Conservation (phyloP, 2,329 filamentous ascomycete species). For the Talaromyces sp. region DNA sequence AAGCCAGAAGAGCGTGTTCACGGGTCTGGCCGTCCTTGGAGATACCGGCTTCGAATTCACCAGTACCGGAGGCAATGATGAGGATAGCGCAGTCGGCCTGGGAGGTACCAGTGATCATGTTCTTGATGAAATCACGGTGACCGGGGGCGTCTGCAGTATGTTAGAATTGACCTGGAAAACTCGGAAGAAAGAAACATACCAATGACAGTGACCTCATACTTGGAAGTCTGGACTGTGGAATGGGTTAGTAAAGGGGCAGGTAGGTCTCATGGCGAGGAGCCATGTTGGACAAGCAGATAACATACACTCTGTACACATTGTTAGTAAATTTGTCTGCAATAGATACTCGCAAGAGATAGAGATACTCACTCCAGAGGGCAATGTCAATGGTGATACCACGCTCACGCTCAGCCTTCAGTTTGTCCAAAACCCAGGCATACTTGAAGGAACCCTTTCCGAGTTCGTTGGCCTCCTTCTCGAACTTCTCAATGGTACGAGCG, state of each 20-base stretch:
- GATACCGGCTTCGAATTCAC: slow-evolving; percentile 99
- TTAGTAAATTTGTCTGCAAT: not conserved
- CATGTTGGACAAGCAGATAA: not conserved
- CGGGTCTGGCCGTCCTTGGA: slow-evolving; percentile 99
- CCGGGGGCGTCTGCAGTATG: slow-evolving; percentile 74
- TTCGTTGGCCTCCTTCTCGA: slow-evolving; percentile 99
- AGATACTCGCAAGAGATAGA: not conserved
- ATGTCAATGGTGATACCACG: slow-evolving; percentile 99
- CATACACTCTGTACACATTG: not conserved
- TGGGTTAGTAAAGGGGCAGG: not conserved
- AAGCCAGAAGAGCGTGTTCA: slow-evolving; percentile 99
- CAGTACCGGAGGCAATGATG: slow-evolving; percentile 99
- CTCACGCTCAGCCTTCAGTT: slow-evolving; percentile 99
- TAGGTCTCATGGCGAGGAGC: not conserved
- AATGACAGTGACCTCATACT: slow-evolving; percentile 98
- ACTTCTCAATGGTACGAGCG: slow-evolving; percentile 99
- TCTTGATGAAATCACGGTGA: slow-evolving; percentile 99
- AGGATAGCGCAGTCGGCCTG: slow-evolving; percentile 99
- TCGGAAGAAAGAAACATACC: slow-evolving; percentile 51
- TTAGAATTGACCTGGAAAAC: not conserved
- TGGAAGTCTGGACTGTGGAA: slow-evolving; percentile 81
- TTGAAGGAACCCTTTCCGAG: slow-evolving; percentile 99
- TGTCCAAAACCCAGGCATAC: slow-evolving; percentile 99
- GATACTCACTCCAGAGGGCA: slow-evolving; percentile 78
- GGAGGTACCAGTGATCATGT: slow-evolving; percentile 99